Evolutionary conservation across 257 asterid genomes (phyloP).

Genomic region (Scutellaria baicalensis): DNA sequence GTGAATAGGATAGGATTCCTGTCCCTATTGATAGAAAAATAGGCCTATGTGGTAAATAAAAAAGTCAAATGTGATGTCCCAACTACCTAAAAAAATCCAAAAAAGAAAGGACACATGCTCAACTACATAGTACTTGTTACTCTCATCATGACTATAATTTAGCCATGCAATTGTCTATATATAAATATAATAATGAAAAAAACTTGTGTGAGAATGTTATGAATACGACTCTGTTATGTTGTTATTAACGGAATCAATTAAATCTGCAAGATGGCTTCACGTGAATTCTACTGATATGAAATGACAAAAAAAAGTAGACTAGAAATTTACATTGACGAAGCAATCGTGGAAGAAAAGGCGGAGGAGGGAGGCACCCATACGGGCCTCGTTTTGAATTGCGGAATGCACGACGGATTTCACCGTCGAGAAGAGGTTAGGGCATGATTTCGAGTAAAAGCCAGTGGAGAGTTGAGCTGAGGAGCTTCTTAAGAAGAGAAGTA

Average conservation of each 20-base stretch:
- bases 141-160: background rate
- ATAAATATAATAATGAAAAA: too few relatives aligned
- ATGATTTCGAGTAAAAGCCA: slow-evolving; percentile 48
- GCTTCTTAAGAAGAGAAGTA: slow-evolving; percentile 30
- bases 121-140: background rate
- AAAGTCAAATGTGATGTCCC: background rate
- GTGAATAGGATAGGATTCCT: background rate
- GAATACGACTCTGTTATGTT: too few relatives aligned
- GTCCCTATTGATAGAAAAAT: background rate
- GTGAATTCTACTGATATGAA: background rate
- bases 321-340: slow-evolving; percentile 61
- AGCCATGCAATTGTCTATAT: background rate
- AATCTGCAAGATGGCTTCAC: too few relatives aligned
- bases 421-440: slow-evolving; percentile 46
- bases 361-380: slow-evolving; percentile 93
- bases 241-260: too few relatives aligned
- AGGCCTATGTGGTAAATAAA: background rate
- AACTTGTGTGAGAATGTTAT: too few relatives aligned
- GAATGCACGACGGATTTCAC: slow-evolving; percentile 43
- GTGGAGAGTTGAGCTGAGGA: slow-evolving; percentile 71
- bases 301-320: background rate
- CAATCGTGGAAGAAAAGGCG: slow-evolving; percentile 91
- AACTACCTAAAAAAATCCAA: background rate
- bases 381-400: slow-evolving; percentile 60
- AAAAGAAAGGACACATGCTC: background rate